These are phyloP conservation scores for Isoetes taiwanensis DNA, from an alignment of 75 land plant species.

Conservation along the genomic window DNA sequence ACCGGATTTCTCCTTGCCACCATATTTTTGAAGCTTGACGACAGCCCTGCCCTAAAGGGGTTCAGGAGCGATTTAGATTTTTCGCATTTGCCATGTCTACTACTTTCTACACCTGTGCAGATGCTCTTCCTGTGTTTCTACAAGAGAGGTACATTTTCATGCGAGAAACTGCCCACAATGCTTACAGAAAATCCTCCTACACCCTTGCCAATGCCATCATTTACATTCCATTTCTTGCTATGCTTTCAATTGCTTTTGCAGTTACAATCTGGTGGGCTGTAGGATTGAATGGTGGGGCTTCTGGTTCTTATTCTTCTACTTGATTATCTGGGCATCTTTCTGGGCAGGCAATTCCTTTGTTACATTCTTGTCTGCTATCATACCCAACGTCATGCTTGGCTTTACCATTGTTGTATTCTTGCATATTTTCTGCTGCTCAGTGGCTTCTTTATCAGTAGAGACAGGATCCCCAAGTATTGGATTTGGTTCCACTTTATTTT, in stretches of 20 bases:
- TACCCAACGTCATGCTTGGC: slow-evolving; percentile 61
- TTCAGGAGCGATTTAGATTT: slow-evolving; percentile 75
- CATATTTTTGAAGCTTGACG: slow-evolving; percentile 65
- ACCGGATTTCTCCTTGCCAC: slow-evolving; percentile 75
- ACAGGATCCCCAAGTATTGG: slow-evolving; percentile 62
- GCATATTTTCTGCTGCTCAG: slow-evolving; percentile 69
- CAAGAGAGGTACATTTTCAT: slow-evolving; percentile 80
- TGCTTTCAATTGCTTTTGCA: slow-evolving; percentile 48
- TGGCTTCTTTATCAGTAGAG: slow-evolving; percentile 66
- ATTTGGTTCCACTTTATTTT: slow-evolving; percentile 75
- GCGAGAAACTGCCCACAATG: slow-evolving; percentile 75
- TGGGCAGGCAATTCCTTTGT: slow-evolving; percentile 80
- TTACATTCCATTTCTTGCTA: slow-evolving; percentile 37
- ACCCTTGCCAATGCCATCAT: slow-evolving; percentile 52
- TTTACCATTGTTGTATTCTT: slow-evolving; percentile 53
- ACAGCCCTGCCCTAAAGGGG: slow-evolving; percentile 55
- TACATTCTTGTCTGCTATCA: slow-evolving; percentile 54
- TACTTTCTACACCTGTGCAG: slow-evolving; percentile 76
- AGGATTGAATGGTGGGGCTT: slow-evolving; percentile 44
- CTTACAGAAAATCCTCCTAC: slow-evolving; percentile 73
- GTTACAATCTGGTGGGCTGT: slow-evolving; percentile 55
- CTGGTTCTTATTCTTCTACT: slow-evolving; percentile 43
- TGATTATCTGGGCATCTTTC: slow-evolving; percentile 48
- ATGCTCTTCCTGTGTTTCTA: slow-evolving; percentile 73
- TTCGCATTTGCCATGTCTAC: slow-evolving; percentile 84